Percentiles rank a stretch among this genome's conserved stretches.
Conservation (phyloP, 2,329 filamentous ascomycete species). For the Aspergillus sclerotialis region DNA sequence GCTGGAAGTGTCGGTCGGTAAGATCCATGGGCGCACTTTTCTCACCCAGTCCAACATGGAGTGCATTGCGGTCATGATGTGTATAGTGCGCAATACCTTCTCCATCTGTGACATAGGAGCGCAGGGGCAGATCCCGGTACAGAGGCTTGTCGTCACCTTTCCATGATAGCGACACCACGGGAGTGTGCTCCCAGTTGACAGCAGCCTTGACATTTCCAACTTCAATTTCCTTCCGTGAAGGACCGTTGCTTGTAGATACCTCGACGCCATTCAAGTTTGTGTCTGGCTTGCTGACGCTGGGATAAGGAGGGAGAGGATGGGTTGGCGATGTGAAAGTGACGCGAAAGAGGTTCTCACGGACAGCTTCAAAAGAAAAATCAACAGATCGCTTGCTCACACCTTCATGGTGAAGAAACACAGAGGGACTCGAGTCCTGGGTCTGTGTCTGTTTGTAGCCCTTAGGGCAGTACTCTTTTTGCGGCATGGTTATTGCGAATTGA, state of each 20-base stretch:
- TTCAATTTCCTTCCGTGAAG: slow-evolving; percentile 37
- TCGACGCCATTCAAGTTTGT: slow-evolving; percentile 27
- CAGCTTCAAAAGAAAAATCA: slow-evolving; percentile 56
- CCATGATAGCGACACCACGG: slow-evolving; percentile 52
- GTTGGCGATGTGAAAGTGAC: slow-evolving; percentile 58
- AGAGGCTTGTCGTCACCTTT: slow-evolving; percentile 46
- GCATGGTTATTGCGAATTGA: slow-evolving; percentile 39
- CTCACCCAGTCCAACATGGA: slow-evolving; percentile 66
- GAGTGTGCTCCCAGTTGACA: slow-evolving; percentile 53
- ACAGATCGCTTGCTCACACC: slow-evolving; percentile 36
- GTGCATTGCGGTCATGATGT: slow-evolving; percentile 52
- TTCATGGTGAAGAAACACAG: slow-evolving; percentile 38
- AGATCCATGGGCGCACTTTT: slow-evolving; percentile 69
- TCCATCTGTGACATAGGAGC: slow-evolving; percentile 59
- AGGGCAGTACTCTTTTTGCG: slow-evolving; percentile 43
- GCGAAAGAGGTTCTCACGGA: slow-evolving; percentile 58
- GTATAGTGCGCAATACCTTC: slow-evolving; percentile 60
- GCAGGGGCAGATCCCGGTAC: slow-evolving; percentile 56
- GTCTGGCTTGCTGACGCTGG: slow-evolving; percentile 47
- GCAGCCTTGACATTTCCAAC: slow-evolving; percentile 46
- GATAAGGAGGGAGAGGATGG: slow-evolving; percentile 60
- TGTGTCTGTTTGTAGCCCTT: slow-evolving; percentile 28
- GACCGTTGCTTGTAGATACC: slow-evolving; percentile 24
- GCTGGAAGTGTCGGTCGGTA: slow-evolving; percentile 56
- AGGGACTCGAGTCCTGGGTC: slow-evolving; percentile 15